Percentiles rank a stretch among this genome's conserved stretches.
Conservation (phyloP, 73 alveolate species). For the Breviolum minutum region DNA sequence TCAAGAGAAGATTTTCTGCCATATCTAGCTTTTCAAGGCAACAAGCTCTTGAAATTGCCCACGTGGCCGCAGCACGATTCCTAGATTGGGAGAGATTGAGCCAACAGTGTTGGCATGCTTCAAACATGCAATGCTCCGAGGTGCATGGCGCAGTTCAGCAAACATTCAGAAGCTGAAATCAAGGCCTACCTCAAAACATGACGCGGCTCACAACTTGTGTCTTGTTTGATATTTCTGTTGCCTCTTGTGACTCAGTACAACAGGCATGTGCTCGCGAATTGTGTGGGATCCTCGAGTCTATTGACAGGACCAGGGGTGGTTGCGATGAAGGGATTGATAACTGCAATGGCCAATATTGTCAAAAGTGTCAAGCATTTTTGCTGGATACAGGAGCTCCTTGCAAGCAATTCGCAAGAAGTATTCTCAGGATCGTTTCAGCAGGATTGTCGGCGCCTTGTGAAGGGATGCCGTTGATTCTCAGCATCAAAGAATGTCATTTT, state of each 20-base stretch:
- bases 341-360: too few relatives aligned
- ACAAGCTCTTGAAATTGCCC: slow-evolving; percentile 70
- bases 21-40: background rate
- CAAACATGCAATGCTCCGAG: background rate
- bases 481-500: background rate
- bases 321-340: background rate
- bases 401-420: slow-evolving; percentile 91
- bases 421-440: slow-evolving; percentile 34
- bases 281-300: slow-evolving; percentile 67
- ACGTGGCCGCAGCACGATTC: slow-evolving; percentile 34
- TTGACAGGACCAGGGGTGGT: background rate
- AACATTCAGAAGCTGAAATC: slow-evolving; percentile 56
- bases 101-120: background rate
- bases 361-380: background rate
- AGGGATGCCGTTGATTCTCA: background rate
- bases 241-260: background rate
- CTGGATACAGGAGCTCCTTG: slow-evolving; percentile 11
- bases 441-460: background rate
- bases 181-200: background rate
- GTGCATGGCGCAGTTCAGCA: slow-evolving; percentile 85
- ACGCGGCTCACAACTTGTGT: background rate
- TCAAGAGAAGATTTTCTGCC: background rate
- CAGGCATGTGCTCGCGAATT: slow-evolving; percentile 83
- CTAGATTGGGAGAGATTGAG: too few relatives aligned
- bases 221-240: background rate